These are phyloP conservation scores for Penicillium palitans DNA, from an alignment of 2,329 filamentous ascomycete genomes.

Conservation along the genomic window DNA sequence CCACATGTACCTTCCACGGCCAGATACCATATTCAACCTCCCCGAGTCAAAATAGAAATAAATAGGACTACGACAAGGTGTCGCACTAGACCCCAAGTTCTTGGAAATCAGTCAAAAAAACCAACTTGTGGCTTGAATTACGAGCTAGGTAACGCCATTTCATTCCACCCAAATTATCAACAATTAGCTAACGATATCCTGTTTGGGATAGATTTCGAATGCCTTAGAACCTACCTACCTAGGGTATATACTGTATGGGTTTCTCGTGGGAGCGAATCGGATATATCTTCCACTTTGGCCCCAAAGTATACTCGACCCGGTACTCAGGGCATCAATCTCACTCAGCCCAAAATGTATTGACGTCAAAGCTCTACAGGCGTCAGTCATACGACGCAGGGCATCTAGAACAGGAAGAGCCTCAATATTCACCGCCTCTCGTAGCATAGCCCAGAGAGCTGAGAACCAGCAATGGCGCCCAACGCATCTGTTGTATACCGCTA, in stretches of 20 bases:
- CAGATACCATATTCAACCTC: not conserved
- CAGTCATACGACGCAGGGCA: not conserved
- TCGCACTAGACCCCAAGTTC: not conserved
- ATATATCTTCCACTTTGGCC: not conserved
- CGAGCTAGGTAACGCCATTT: conserved; percentile 3
- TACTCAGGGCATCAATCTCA: not conserved
- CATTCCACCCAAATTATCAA: not conserved
- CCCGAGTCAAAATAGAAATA: not conserved
- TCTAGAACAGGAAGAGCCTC: conserved; percentile 2
- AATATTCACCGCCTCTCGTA: not conserved
- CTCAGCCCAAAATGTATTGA: conserved; percentile 1
- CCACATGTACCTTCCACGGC: not conserved
- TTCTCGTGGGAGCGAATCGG: not conserved
- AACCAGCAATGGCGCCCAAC: not conserved
- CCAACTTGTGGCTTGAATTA: not conserved
- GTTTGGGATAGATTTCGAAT: not conserved
- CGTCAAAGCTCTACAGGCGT: not conserved
- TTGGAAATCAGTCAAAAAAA: not conserved
- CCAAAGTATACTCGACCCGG: not conserved
- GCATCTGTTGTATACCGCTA: not conserved
- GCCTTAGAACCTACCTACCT: too few relatives aligned
- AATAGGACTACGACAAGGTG: not conserved
- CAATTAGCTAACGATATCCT: not conserved
- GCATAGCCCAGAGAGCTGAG: not conserved
- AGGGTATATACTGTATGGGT: too few relatives aligned